Percentiles rank a stretch among this genome's conserved stretches.
These are phyloP conservation scores for Jatropha multifida DNA, from an alignment of 441 rosid species.

Conservation along the genomic window DNA sequence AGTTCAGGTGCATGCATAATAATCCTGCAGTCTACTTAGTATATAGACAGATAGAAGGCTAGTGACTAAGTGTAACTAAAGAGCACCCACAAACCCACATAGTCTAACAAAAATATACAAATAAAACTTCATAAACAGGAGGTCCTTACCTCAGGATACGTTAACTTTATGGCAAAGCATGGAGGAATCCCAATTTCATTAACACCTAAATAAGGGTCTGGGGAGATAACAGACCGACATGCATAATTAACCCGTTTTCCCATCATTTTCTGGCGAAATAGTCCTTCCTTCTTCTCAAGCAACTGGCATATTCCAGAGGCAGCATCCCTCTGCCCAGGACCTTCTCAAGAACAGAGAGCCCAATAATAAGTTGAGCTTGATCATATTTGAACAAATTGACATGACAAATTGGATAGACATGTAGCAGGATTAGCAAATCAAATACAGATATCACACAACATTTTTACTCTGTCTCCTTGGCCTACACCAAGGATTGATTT, in stretches of 20 bases:
- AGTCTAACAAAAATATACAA: not conserved
- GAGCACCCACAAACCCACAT: not conserved
- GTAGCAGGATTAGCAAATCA: not conserved
- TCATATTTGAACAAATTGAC: not conserved
- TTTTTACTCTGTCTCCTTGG: not conserved
- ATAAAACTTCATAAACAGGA: not conserved
- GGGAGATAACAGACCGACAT: constrained; percentile 98
- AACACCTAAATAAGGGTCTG: constrained; percentile 96
- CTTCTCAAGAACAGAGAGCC: constrained; percentile 31
- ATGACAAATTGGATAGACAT: not conserved
- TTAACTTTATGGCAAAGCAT: constrained; percentile 79
- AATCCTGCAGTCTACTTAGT: not conserved
- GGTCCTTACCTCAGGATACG: constrained; percentile 90
- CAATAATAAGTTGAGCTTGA: constrained; percentile 19
- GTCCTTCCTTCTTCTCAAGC: constrained; percentile 97
- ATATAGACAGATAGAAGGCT: constrained; percentile 1
- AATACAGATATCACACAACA: not conserved
- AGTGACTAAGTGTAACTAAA: not conserved
- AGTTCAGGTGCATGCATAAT: not conserved
- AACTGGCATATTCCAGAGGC: constrained; percentile 82
- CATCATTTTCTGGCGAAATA: constrained; percentile 99
- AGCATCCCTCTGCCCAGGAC: constrained; percentile 61
- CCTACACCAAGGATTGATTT: not conserved
- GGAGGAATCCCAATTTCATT: constrained; percentile 99
- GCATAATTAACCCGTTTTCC: constrained; percentile 99